Percentiles rank a stretch among this genome's conserved stretches.
phyloP scores from a whole-genome alignment of 2,329 filamentous ascomycete genomes.

The Hymenoscyphus repandus region DNA sequence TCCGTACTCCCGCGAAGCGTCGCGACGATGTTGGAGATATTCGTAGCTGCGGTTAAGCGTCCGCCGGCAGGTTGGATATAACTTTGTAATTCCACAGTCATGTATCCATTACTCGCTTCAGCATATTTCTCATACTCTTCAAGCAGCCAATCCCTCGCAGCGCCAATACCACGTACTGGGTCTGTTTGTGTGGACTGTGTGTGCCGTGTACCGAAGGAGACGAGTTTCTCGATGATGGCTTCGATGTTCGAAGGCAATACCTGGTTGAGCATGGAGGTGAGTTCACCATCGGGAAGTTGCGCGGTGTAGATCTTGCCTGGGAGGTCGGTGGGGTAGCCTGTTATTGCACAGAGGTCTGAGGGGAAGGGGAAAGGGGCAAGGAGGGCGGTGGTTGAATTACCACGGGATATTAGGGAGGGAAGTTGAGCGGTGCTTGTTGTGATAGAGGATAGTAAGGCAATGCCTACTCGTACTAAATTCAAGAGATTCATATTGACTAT shows the following conservation, averaged over 20 bases:
- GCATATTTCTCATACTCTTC: constrained; percentile 45
- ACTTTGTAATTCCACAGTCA: constrained; percentile 44
- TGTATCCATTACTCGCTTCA: constrained; percentile 41
- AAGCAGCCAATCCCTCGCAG: constrained; percentile 51
- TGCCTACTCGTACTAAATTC: background rate
- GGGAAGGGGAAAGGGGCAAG: background rate
- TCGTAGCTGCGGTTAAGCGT: constrained; percentile 32
- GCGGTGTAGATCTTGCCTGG: constrained; percentile 12
- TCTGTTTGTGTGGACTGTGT: constrained; percentile 49
- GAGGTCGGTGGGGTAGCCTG: background rate
- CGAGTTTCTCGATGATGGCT: constrained; percentile 46
- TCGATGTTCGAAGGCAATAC: constrained; percentile 39
- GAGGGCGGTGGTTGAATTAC: background rate
- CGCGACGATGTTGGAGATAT: constrained; percentile 48
- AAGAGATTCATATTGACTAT: background rate
- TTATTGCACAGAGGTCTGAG: background rate
- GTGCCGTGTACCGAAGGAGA: constrained; percentile 51
- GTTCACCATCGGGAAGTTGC: constrained; percentile 16
- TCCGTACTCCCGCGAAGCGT: constrained; percentile 42
- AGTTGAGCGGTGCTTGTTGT: background rate
- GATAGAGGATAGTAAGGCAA: background rate
- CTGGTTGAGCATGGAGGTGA: constrained; percentile 12
- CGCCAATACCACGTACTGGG: constrained; percentile 47
- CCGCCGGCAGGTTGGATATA: constrained; percentile 41
- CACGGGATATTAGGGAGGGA: background rate